Evolutionary conservation across 2,329 filamentous ascomycete genomes (phyloP).

Genomic region (Chrysoporthe deuterocubensis): DNA sequence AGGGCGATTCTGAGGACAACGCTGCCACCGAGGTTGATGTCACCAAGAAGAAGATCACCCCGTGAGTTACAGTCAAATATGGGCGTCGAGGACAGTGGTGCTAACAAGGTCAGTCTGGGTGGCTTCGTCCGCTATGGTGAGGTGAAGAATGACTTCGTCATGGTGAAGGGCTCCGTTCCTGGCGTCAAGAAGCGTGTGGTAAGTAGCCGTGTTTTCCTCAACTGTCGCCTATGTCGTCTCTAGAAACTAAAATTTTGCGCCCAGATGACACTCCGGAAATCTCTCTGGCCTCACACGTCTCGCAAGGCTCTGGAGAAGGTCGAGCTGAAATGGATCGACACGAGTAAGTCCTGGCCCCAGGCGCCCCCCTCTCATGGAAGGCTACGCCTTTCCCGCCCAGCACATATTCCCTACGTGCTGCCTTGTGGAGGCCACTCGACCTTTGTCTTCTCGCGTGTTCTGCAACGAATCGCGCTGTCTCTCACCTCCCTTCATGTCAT

Average conservation of each 20-base stretch:
- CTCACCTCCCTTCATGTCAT: background rate
- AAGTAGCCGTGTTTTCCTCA: background rate
- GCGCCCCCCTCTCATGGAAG: background rate
- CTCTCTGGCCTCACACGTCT: slow-evolving; percentile 96
- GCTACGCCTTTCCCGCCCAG: background rate
- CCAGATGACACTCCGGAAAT: slow-evolving; percentile 94
- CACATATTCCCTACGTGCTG: background rate
- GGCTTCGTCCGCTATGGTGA: slow-evolving; percentile 99
- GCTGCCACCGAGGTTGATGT: slow-evolving; percentile 94
- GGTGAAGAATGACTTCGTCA: slow-evolving; percentile 97
- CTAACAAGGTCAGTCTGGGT: slow-evolving; percentile 71
- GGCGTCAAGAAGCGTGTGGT: slow-evolving; percentile 97
- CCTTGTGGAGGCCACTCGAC: background rate
- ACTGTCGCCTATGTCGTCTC: background rate
- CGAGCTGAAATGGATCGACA: slow-evolving; percentile 99
- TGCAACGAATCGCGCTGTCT: background rate
- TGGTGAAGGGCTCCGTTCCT: slow-evolving; percentile 96
- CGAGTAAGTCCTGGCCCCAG: slow-evolving; percentile 42
- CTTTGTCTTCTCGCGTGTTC: background rate
- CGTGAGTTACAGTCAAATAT: slow-evolving; percentile 68
- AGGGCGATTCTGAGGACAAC: slow-evolving; percentile 87
- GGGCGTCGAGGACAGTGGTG: background rate
- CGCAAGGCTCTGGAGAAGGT: slow-evolving; percentile 98
- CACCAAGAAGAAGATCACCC: slow-evolving; percentile 99
- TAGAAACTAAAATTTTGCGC: background rate